phyloP scores from a whole-genome alignment of 2,329 filamentous ascomycete genomes.

The Dothideomycetes sp. region DNA sequence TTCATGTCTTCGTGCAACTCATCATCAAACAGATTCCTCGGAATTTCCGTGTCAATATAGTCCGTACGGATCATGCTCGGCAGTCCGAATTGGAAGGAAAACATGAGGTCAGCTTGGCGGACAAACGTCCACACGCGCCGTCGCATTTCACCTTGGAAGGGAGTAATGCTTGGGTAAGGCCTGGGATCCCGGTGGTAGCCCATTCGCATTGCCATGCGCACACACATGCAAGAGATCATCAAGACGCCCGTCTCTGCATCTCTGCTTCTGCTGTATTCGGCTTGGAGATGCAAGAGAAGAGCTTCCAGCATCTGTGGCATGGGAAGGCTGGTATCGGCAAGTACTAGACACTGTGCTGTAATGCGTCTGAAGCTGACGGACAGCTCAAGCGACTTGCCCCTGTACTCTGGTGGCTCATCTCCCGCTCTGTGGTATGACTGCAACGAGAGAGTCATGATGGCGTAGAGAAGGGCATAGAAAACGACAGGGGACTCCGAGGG shows the following conservation, averaged over 20 bases:
- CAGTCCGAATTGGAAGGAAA: slow-evolving; percentile 59
- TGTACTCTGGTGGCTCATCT: slow-evolving; percentile 70
- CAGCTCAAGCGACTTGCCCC: slow-evolving; percentile 46
- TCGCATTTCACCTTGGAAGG: slow-evolving; percentile 65
- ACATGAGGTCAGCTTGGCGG: slow-evolving; percentile 62
- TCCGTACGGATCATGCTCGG: slow-evolving; percentile 59
- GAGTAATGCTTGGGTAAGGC: slow-evolving; percentile 59
- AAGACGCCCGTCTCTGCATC: slow-evolving; percentile 61
- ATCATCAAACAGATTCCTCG: slow-evolving; percentile 71
- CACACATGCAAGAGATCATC: slow-evolving; percentile 49
- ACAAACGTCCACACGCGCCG: slow-evolving; percentile 57
- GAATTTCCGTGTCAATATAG: slow-evolving; percentile 64
- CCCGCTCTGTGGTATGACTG: slow-evolving; percentile 70
- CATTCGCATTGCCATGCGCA: slow-evolving; percentile 57
- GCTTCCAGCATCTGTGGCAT: slow-evolving; percentile 69
- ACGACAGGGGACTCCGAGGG: slow-evolving; percentile 62
- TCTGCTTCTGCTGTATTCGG: slow-evolving; percentile 62
- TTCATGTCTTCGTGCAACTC: slow-evolving; percentile 63
- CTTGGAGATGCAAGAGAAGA: slow-evolving; percentile 62
- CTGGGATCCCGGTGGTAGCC: slow-evolving; percentile 69
- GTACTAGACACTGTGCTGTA: slow-evolving; percentile 67
- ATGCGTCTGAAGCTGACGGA: slow-evolving; percentile 51
- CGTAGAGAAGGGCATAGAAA: slow-evolving; percentile 69
- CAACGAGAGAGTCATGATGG: slow-evolving; percentile 66
- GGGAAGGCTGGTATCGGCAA: slow-evolving; percentile 67